Conservation (phyloP, 2,329 filamentous ascomycete species). For the Fusarium albidum region DNA sequence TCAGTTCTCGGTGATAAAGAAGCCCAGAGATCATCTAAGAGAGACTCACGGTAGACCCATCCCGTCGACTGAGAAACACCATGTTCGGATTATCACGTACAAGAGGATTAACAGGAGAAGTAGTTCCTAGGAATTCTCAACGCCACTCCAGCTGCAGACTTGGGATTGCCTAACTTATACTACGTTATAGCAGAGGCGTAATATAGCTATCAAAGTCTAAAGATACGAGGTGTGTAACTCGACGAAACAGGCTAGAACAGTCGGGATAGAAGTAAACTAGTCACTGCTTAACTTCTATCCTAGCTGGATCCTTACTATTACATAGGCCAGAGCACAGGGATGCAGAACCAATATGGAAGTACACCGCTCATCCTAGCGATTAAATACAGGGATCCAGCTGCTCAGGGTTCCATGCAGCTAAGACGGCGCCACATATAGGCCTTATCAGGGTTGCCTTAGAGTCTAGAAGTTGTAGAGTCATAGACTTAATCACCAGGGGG, state of each 20-base stretch:
- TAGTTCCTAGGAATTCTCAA: background rate
- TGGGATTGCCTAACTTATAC: background rate
- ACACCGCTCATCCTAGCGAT: background rate
- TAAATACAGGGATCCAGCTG: rapidly evolving
- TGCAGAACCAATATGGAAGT: too few species aligned
- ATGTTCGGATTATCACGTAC: background rate
- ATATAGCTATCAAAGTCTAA: too few species aligned
- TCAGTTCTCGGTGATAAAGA: background rate
- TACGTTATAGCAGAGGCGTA: background rate
- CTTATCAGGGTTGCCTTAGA: background rate
- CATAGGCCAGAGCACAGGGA: too few species aligned
- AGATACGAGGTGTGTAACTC: too few species aligned
- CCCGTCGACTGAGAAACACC: too few species aligned
- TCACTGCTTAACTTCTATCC: too few species aligned
- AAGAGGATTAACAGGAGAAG: background rate
- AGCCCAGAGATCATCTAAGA: too few species aligned
- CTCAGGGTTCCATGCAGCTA: background rate
- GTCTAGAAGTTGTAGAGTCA: rapidly evolving
- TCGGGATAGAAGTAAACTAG: too few species aligned
- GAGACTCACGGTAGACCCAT: too few species aligned
- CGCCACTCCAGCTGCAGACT: background rate
- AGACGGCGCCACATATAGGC: rapidly evolving
- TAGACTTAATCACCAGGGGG: background rate
- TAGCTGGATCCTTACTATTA: too few species aligned
- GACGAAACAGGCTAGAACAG: too few species aligned